A percentile compares a stretch with the other conserved stretches of the same genome.
Conservation (phyloP, 73 alveolate genomes). For the Symbiodinium natans region DNA sequence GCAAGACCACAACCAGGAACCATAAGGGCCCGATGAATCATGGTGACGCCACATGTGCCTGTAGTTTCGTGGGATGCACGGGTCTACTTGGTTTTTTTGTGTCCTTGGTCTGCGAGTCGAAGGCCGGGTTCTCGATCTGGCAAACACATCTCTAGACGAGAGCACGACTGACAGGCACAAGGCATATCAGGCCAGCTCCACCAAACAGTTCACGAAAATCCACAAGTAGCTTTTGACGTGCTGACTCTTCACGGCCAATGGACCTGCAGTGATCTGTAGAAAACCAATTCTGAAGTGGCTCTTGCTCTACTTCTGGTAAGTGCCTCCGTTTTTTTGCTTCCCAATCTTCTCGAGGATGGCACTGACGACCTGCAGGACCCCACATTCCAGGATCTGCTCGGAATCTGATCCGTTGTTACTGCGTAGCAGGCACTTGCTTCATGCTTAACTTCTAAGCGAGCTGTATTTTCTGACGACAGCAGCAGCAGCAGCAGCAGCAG, state of each 20-base stretch:
- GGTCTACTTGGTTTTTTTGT: neutral
- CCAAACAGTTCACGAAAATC: conserved; percentile 98
- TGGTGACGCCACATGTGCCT: neutral
- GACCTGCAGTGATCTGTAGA: neutral
- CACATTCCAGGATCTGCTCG: neutral
- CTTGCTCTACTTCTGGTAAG: neutral
- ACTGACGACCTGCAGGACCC: conserved; percentile 76
- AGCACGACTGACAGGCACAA: no score
- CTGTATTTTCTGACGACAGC: no score
- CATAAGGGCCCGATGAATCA: no score
- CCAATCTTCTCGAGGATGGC: conserved; percentile 75
- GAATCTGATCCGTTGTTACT: neutral
- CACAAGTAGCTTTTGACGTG: conserved; percentile 95
- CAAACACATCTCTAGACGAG: neutral
- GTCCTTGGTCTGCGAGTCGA: conserved; percentile 99
- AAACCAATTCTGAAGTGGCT: neutral
- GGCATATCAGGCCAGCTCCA: neutral
- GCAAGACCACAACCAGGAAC: neutral
- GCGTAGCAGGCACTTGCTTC: no score
- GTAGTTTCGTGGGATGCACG: neutral
- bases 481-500: no score
- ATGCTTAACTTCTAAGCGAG: no score
- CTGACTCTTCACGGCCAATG: conserved; percentile 92
- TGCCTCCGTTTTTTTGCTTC: conserved; percentile 79
- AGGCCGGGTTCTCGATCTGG: conserved; percentile 99